Conservation (phyloP, 768 basidiomycete species). For the Amanita phalloides region DNA sequence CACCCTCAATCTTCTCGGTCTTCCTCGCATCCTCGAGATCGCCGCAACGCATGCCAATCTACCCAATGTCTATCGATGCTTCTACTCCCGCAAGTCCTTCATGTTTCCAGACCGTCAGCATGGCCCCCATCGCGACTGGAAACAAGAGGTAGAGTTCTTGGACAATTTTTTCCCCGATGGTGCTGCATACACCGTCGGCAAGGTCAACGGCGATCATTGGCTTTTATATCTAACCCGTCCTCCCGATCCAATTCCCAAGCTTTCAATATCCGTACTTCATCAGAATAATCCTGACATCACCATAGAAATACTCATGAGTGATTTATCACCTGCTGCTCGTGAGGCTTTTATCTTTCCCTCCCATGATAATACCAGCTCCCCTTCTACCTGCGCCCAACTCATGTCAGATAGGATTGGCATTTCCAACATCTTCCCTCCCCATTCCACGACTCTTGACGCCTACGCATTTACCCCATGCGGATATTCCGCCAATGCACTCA, state of each 20-base stretch:
- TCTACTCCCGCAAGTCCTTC: constrained; percentile 98
- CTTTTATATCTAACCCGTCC: constrained; percentile 74
- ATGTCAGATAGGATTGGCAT: constrained; percentile 73
- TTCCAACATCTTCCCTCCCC: constrained; percentile 66
- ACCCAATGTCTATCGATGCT: constrained; percentile 74
- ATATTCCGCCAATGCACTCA: constrained; percentile 88
- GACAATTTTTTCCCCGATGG: constrained; percentile 85
- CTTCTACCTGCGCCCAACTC: constrained; percentile 42
- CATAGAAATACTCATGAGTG: constrained; percentile 97
- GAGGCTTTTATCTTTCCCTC: constrained; percentile 57
- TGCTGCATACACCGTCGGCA: constrained; percentile 93
- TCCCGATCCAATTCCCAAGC: constrained; percentile 8
- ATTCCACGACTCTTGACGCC: constrained; percentile 78
- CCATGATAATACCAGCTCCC: constrained; percentile 23
- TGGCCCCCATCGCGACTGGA: constrained; percentile 92
- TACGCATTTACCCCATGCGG: constrained; percentile 95
- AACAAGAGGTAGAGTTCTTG: constrained; percentile 82
- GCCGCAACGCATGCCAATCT: constrained; percentile 62
- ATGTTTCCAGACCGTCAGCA: constrained; percentile 97
- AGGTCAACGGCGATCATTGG: constrained; percentile 99
- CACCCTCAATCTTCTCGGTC: constrained; percentile 90
- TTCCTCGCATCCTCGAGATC: constrained; percentile 92
- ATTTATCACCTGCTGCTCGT: constrained; percentile 68
- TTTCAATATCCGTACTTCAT: constrained; percentile 8
- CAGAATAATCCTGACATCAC: constrained; percentile 63